Percentiles rank a stretch among this genome's conserved stretches.
Conservation (phyloP, 2,329 filamentous ascomycete species). For the Alternaria arbusti region DNA sequence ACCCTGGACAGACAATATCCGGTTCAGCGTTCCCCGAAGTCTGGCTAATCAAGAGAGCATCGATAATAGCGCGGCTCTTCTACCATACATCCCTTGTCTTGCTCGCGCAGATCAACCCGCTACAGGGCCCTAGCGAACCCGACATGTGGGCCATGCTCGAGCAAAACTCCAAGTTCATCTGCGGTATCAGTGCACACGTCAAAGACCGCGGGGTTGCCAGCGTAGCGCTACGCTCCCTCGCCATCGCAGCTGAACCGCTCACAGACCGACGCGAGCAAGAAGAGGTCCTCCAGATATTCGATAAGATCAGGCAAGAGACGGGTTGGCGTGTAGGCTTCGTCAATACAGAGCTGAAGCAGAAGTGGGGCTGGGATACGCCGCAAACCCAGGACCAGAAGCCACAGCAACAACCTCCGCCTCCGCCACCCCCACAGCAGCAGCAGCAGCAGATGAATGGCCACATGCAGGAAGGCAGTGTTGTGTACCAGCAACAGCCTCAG, state of each 20-base stretch:
- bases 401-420: slow-evolving; percentile 26
- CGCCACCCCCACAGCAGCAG: slow-evolving; percentile 29
- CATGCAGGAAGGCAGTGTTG: slow-evolving; percentile 17
- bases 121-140: slow-evolving; percentile 64
- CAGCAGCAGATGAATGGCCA: slow-evolving; percentile 18
- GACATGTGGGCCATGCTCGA: slow-evolving; percentile 75
- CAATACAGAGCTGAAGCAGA: slow-evolving; percentile 73
- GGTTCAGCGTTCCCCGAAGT: slow-evolving; percentile 85
- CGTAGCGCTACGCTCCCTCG: slow-evolving; percentile 79
- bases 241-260: slow-evolving; percentile 77
- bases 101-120: slow-evolving; percentile 78
- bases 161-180: slow-evolving; percentile 82
- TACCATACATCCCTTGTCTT: slow-evolving; percentile 88
- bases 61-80: slow-evolving; percentile 82
- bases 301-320: slow-evolving; percentile 75
- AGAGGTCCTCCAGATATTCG: slow-evolving; percentile 79
- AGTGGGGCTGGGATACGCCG: slow-evolving; percentile 72
- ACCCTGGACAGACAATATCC: slow-evolving; percentile 68
- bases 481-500: slow-evolving; percentile 23
- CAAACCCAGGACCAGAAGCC: slow-evolving; percentile 50
- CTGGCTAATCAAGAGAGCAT: slow-evolving; percentile 84
- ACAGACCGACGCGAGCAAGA: slow-evolving; percentile 74
- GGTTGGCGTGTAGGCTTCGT: slow-evolving; percentile 79
- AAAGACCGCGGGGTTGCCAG: slow-evolving; percentile 80
- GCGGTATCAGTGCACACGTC: slow-evolving; percentile 85